phyloP scores from a whole-genome alignment of 2,329 filamentous ascomycete genomes.

The Pseudogymnoascus verrucosus region DNA sequence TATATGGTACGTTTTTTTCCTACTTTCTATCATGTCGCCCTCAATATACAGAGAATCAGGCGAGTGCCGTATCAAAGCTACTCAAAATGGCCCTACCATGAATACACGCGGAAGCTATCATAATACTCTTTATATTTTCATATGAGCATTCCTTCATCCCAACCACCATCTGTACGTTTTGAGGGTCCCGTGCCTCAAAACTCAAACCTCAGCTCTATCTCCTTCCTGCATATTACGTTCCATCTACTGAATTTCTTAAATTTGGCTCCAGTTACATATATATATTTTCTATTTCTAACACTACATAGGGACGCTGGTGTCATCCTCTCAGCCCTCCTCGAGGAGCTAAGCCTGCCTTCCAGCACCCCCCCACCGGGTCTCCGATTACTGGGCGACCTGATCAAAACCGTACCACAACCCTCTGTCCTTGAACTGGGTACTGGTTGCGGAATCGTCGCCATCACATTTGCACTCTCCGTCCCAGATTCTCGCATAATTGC shows the following conservation, averaged over 20 bases:
- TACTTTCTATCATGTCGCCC: neutral
- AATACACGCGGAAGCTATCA: neutral
- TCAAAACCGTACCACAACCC: constrained; percentile 24
- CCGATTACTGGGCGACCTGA: neutral
- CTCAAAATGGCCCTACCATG: neutral
- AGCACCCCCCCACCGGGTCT: neutral
- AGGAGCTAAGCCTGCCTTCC: neutral
- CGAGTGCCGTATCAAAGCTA: too few species aligned
- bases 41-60: neutral
- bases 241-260: neutral
- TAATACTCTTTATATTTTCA: neutral
- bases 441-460: constrained; percentile 61
- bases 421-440: constrained; percentile 57
- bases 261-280: constrained; percentile 1
- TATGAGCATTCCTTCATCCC: neutral
- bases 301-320: constrained; percentile 32
- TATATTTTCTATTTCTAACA: constrained; percentile 18
- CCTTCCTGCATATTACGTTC: neutral
- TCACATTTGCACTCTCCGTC: constrained; percentile 41
- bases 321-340: constrained; percentile 29
- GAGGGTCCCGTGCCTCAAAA: neutral
- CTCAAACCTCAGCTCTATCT: neutral
- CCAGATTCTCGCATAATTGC: constrained; percentile 39
- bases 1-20: constrained; percentile 46
- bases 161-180: neutral